Evolutionary conservation across 2,329 filamentous ascomycete genomes (phyloP).

Genomic region (Fonsecaea nubica): DNA sequence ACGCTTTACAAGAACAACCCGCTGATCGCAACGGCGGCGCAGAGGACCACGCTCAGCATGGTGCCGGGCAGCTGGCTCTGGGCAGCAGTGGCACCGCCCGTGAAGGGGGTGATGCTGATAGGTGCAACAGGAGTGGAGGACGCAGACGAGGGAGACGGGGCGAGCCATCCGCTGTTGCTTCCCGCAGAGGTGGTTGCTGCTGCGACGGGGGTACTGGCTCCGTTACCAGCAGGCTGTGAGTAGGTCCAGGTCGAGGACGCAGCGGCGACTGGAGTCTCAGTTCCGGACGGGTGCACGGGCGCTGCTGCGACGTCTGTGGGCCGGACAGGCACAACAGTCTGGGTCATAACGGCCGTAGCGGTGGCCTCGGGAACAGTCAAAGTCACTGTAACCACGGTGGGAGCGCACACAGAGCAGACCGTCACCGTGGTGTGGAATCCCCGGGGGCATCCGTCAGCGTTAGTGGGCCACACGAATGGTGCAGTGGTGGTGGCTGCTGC

Average conservation of each 20-base stretch:
- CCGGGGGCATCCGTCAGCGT: conserved; percentile 42
- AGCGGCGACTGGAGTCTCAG: conserved; percentile 15
- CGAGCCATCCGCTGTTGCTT: conserved; percentile 22
- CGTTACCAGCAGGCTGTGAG: neutral
- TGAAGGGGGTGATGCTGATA: conserved; percentile 31
- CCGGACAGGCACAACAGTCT: conserved; percentile 27
- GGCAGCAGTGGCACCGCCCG: conserved; percentile 30
- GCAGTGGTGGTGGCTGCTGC: conserved; percentile 35
- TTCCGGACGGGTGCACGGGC: neutral
- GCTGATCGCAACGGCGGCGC: conserved; percentile 33
- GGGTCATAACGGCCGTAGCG: conserved; percentile 28
- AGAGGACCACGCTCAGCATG: conserved; percentile 32
- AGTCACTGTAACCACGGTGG: conserved; percentile 25
- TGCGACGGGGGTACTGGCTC: neutral
- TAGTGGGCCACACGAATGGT: conserved; percentile 36
- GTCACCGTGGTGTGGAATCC: conserved; percentile 52
- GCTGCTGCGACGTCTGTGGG: conserved; percentile 11
- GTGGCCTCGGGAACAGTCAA: conserved; percentile 30
- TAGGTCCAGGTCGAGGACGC: neutral
- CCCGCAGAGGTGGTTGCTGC: conserved; percentile 1
- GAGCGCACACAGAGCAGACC: conserved; percentile 48
- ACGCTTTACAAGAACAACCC: conserved; percentile 34
- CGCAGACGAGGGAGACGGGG: conserved; percentile 10
- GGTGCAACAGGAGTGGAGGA: conserved; percentile 9
- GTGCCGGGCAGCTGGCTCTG: conserved; percentile 31